phyloP scores from a whole-genome alignment of 495 filamentous ascomycete species.

The Alectoria sarmentosa region DNA sequence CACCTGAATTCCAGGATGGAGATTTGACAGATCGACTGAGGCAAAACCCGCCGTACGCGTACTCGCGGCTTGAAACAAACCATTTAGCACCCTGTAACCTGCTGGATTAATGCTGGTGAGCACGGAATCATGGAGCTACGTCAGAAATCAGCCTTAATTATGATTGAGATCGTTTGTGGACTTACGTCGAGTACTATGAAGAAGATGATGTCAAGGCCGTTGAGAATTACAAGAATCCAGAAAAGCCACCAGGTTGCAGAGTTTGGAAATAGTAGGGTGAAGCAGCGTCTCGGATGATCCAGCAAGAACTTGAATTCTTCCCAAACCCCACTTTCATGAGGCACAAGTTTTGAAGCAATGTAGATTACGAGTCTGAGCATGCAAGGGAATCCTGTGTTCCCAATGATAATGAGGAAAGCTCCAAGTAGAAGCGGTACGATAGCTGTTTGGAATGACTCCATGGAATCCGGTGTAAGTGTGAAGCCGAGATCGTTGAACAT shows the following conservation, averaged over 20 bases:
- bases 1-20: conserved; percentile 89
- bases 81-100: conserved; percentile 70
- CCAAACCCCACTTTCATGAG: conserved; percentile 58
- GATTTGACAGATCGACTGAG: conserved; percentile 61
- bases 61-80: conserved; percentile 78
- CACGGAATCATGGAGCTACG: conserved; percentile 56
- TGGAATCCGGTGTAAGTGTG: conserved; percentile 85
- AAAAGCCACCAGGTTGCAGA: conserved; percentile 96
- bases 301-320: conserved; percentile 86
- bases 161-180: conserved; percentile 11
- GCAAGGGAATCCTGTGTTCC: conserved; percentile 91
- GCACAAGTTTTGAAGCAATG: conserved; percentile 53
- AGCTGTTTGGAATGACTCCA: conserved; percentile 76
- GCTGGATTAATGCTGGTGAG: conserved; percentile 55
- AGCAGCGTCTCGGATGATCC: conserved; percentile 91
- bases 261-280: conserved; percentile 84
- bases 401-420: conserved; percentile 78
- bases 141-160: neutral
- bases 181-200: conserved; percentile 85
- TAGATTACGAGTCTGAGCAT: conserved; percentile 90
- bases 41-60: conserved; percentile 86
- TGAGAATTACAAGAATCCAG: conserved; percentile 72
- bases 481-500: conserved; percentile 86
- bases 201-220: conserved; percentile 76
- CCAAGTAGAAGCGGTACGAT: conserved; percentile 67